A percentile compares a stretch with the other conserved stretches of the same genome.
These are phyloP conservation scores for Cutaneotrichosporon cutaneum DNA, from an alignment of 1,284 basidiomycete species.

Conservation along the genomic window DNA sequence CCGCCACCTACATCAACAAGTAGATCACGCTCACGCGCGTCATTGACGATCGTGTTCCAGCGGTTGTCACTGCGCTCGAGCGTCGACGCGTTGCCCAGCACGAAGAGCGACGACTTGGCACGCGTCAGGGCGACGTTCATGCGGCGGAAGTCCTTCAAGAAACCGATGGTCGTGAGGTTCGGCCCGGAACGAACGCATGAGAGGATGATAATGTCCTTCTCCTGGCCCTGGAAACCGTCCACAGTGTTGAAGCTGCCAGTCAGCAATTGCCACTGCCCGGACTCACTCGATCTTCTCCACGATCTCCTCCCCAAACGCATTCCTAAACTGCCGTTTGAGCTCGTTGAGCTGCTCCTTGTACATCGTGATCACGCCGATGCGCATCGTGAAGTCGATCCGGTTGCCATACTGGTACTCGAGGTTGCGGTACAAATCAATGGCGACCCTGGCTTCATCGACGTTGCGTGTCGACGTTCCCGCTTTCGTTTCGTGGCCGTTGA, in stretches of 20 bases:
- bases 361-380: slow-evolving; percentile 90
- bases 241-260: slow-evolving; percentile 80
- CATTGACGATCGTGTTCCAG: slow-evolving; percentile 74
- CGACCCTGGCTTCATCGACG: slow-evolving; percentile 69
- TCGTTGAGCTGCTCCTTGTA: slow-evolving; percentile 88
- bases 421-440: slow-evolving; percentile 74
- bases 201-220: slow-evolving; percentile 93
- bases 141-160: slow-evolving; percentile 76
- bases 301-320: slow-evolving; percentile 72
- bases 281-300: slow-evolving; percentile 66
- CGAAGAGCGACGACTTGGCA: slow-evolving; percentile 88
- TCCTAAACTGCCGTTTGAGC: slow-evolving; percentile 68
- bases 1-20: slow-evolving; percentile 54
- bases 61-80: slow-evolving; percentile 77
- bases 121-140: slow-evolving; percentile 99
- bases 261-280: neutral
- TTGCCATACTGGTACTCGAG: slow-evolving; percentile 65
- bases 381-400: slow-evolving; percentile 66
- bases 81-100: slow-evolving; percentile 85
- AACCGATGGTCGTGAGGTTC: slow-evolving; percentile 77
- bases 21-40: slow-evolving; percentile 62
- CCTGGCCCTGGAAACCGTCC: slow-evolving; percentile 96
- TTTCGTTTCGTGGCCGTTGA: slow-evolving; percentile 56
- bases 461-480: slow-evolving; percentile 76
- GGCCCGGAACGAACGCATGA: slow-evolving; percentile 89